phyloP scores from a whole-genome alignment of 805 yeast species.

The Metschnikowia shivogae region DNA sequence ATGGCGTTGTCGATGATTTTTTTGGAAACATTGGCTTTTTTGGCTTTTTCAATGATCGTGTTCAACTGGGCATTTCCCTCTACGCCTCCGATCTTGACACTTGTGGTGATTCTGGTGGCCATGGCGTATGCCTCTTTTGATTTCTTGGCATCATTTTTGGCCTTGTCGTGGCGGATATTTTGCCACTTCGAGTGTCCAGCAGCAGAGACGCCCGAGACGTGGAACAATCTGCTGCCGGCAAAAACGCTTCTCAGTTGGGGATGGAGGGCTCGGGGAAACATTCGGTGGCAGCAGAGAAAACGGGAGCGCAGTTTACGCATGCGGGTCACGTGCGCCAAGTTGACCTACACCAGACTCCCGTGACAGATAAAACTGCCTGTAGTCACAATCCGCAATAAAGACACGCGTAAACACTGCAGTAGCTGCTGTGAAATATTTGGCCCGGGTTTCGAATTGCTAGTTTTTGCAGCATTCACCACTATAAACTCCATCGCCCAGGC shows the following conservation, averaged over 20 bases:
- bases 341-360: too few species aligned
- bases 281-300: neutral
- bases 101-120: slow-evolving; percentile 69
- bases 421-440: too few species aligned
- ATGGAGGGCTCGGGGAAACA: neutral
- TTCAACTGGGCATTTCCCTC: slow-evolving; percentile 64
- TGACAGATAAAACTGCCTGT: too few species aligned
- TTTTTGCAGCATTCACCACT: too few species aligned
- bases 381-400: too few species aligned
- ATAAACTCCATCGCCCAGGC: too few species aligned
- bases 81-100: slow-evolving; percentile 67
- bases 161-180: slow-evolving; percentile 88
- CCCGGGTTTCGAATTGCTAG: too few species aligned
- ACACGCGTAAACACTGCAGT: too few species aligned
- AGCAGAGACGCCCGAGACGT: slow-evolving; percentile 12
- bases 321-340: neutral
- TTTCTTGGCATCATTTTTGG: slow-evolving; percentile 80
- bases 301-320: neutral
- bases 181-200: slow-evolving; percentile 97
- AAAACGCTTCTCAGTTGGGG: neutral
- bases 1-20: slow-evolving; percentile 84
- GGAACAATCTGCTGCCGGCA: slow-evolving; percentile 10
- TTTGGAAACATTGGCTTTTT: slow-evolving; percentile 71
- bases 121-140: slow-evolving; percentile 65
- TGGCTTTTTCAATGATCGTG: slow-evolving; percentile 75